phyloP scores from a whole-genome alignment of 169 alveolate species.

The Cryptosporidium ubiquitum region DNA sequence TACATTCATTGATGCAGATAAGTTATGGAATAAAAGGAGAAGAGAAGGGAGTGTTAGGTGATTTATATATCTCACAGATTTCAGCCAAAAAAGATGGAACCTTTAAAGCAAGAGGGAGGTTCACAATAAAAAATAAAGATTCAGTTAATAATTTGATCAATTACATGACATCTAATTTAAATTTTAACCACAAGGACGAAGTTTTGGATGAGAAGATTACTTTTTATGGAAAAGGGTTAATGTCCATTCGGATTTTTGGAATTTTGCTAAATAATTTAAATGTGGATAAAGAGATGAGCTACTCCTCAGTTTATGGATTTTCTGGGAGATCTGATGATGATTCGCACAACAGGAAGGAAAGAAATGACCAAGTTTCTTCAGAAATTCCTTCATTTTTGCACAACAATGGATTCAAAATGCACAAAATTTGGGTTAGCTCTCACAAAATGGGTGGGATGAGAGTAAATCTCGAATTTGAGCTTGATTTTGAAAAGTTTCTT shows the following conservation, averaged over 20 bases:
- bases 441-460: neutral
- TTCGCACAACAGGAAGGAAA: neutral
- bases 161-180: neutral
- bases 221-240: constrained; percentile 53
- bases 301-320: neutral
- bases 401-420: constrained; percentile 12
- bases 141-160: constrained; percentile 6
- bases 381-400: neutral
- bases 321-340: neutral
- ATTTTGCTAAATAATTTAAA: constrained; percentile 19
- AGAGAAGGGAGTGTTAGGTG: neutral
- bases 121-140: constrained; percentile 42
- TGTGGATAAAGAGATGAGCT: neutral
- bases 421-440: constrained; percentile 8
- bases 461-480: constrained; percentile 32
- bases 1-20: constrained; percentile 33
- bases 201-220: neutral
- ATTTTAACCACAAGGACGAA: neutral
- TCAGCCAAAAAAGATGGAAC: neutral
- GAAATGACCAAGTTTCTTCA: neutral
- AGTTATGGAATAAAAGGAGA: constrained; percentile 37
- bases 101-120: constrained; percentile 30
- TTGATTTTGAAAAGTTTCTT: neutral
- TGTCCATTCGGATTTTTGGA: constrained; percentile 44
- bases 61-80: constrained; percentile 24